Conservation (phyloP, 768 basidiomycete species). For the Fomitopsis serialis region DNA sequence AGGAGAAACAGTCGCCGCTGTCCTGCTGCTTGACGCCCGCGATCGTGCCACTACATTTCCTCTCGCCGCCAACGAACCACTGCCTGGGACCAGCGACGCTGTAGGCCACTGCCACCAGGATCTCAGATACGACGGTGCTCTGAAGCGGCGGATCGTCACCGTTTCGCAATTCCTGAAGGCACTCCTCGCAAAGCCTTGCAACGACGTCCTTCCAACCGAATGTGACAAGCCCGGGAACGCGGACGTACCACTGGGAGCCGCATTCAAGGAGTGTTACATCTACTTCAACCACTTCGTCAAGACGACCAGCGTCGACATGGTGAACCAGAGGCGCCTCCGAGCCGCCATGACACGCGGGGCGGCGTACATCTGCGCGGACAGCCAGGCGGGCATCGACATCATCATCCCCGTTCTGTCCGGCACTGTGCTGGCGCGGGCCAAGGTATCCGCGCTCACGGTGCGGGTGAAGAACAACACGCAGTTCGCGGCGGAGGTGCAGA, state of each 20-base stretch:
- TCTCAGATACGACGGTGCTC: not conserved
- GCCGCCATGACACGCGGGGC: constrained; percentile 22
- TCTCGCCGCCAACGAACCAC: not conserved
- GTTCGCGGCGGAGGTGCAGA: constrained; percentile 8
- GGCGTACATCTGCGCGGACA: constrained; percentile 22
- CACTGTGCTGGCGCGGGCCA: constrained; percentile 5
- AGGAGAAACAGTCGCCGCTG: constrained; percentile 18
- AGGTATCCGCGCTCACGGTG: constrained; percentile 19
- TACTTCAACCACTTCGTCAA: constrained; percentile 31
- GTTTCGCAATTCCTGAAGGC: constrained; percentile 9
- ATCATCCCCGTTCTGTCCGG: constrained; percentile 20
- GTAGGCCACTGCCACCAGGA: too few relatives aligned
- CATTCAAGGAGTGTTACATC: constrained; percentile 16
- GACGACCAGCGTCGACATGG: constrained; percentile 11
- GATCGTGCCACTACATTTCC: constrained; percentile 15
- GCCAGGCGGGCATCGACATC: constrained; percentile 20
- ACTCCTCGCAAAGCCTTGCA: constrained; percentile 1
- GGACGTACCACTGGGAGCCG: constrained; percentile 4
- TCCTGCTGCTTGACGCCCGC: constrained; percentile 19
- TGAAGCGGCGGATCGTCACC: constrained; percentile 2
- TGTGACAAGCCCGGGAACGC: not conserved
- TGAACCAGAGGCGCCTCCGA: constrained; percentile 19
- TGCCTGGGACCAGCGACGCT: not conserved
- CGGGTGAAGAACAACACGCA: constrained; percentile 21
- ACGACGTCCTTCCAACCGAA: too few relatives aligned